Evolutionary conservation across 345 rosid genomes (phyloP), one percentile per base, ranked within the genome.

Genomic region (Populus deltoides): DNA sequence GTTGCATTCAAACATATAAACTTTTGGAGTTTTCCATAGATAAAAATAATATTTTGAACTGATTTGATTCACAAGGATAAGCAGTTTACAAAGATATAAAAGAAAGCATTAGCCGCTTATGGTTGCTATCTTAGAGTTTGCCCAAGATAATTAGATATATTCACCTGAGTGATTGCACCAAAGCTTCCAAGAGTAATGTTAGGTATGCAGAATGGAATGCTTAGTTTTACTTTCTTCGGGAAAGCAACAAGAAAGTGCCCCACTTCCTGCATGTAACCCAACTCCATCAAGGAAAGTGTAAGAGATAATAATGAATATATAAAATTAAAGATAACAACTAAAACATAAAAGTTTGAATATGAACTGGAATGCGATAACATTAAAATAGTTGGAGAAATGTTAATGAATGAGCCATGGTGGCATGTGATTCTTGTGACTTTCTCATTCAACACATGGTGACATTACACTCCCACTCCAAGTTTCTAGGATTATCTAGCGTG

Each of bases 141-240:
- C 45, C 33, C 16, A 4, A 38, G 35, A 61, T 53, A 65, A 63
- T 43, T 67, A 29, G 12, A 57, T 53, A 82, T 27, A 62, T 70
- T 73, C 47, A 90, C 99, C 94, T 93, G 99, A 75, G 99, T 95
- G 82, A 95, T 93, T 75, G 99, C 98, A 75, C 98, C 97, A 84
- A 95, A 95, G 83, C 99, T 95, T 41, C 99, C 99, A 79, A 95
- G 98, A 22, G 99, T 95, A 36, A 92, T 93, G 86, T 95, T 93
- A 53, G 98, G 99, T 85, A 95, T 90, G 84, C 93, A 90, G 84
- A 80, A 95, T 33, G 99, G 99, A 82, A 95, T 93, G 88, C 98
- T 93, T 75, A 95, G 86, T 72, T 92, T 93, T 72, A 93, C 98
- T 88, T 90, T 93, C 88, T 90, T 94, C 0, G 98, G 98, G 75